These are phyloP conservation scores for Boletus tomentosulus DNA, from an alignment of 768 basidiomycete species.

Conservation along the genomic window DNA sequence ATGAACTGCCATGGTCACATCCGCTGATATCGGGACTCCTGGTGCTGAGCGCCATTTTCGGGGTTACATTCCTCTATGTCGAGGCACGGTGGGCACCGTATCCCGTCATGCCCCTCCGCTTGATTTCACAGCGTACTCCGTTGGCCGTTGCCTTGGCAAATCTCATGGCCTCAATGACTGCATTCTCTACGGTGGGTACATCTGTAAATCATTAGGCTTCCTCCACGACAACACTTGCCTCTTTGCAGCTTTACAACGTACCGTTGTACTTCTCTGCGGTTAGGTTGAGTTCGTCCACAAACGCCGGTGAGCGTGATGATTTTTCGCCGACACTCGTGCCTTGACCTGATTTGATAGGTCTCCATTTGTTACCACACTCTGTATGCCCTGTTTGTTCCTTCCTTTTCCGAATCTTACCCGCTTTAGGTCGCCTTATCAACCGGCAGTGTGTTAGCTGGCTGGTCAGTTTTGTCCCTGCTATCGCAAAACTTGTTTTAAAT, in stretches of 20 bases:
- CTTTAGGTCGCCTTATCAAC: constrained; percentile 69
- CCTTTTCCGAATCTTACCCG: constrained; percentile 13
- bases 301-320: constrained; percentile 53
- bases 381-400: constrained; percentile 39
- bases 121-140: constrained; percentile 76
- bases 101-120: constrained; percentile 86
- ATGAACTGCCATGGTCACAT: constrained; percentile 73
- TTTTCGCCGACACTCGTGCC: not conserved
- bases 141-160: constrained; percentile 78
- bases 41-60: constrained; percentile 49
- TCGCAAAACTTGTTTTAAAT: constrained; percentile 3
- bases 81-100: constrained; percentile 76
- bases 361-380: constrained; percentile 88
- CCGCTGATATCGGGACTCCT: constrained; percentile 70
- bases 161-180: constrained; percentile 69
- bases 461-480: constrained; percentile 40
- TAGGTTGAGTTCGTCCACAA: constrained; percentile 58
- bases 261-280: constrained; percentile 90
- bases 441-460: constrained; percentile 87
- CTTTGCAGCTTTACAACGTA: constrained; percentile 70
- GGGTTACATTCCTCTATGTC: constrained; percentile 63
- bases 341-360: constrained; percentile 42
- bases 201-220: not conserved
- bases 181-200: constrained; percentile 68
- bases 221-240: constrained; percentile 2